These are phyloP conservation scores for Petunia secreta DNA, from an alignment of 257 asterid genomes.

Conservation along the genomic window DNA sequence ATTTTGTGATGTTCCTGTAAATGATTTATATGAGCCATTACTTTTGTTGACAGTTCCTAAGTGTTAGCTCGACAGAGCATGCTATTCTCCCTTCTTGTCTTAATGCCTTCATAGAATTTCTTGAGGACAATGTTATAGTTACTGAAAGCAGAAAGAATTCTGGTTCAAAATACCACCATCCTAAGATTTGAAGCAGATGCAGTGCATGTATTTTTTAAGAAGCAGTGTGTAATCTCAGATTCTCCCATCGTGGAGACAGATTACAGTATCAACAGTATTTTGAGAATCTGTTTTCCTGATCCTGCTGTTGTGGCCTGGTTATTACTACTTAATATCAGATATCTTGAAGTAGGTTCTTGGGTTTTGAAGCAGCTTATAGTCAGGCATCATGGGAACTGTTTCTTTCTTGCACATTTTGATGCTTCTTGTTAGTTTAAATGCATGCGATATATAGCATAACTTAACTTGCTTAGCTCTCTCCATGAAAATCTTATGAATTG, in stretches of 20 bases:
- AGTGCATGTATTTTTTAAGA: background rate
- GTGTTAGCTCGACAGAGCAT: background rate
- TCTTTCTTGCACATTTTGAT: background rate
- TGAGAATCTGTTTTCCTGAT: background rate
- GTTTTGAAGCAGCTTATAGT: background rate
- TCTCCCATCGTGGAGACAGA: background rate
- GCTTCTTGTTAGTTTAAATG: background rate
- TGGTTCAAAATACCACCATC: background rate
- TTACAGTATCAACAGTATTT: background rate
- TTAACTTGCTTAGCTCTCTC: background rate
- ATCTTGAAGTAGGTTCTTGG: background rate
- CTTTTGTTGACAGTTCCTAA: background rate
- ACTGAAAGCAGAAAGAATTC: background rate
- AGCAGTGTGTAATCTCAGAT: background rate
- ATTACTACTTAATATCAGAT: background rate
- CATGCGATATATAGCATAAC: background rate
- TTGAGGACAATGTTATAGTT: background rate
- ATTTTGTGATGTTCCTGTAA: background rate
- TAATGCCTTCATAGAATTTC: background rate
- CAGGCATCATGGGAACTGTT: background rate
- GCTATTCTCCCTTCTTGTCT: background rate
- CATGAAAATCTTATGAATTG: background rate
- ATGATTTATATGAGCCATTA: background rate
- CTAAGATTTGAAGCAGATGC: background rate
- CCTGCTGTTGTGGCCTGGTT: background rate